phyloP scores from a whole-genome alignment of 2,329 filamentous ascomycete genomes.

The Thermothelomyces thermophilus region DNA sequence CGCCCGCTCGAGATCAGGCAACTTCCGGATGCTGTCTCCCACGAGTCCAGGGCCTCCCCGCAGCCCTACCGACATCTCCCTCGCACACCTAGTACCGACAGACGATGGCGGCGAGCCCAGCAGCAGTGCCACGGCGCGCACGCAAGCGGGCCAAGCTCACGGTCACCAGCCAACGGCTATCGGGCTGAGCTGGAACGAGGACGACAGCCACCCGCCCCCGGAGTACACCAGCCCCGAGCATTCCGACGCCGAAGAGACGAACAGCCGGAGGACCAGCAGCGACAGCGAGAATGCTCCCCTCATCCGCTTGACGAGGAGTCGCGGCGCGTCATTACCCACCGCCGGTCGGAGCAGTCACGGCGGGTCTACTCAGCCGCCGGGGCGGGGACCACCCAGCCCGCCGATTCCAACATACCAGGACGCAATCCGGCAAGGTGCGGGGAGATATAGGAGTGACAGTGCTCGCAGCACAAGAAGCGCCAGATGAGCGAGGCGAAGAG shows the following conservation, averaged over 20 bases:
- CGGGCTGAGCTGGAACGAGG: slow-evolving; percentile 47
- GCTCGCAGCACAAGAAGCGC: slow-evolving; percentile 21
- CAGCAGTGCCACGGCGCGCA: slow-evolving; percentile 41
- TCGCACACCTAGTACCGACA: slow-evolving; percentile 71
- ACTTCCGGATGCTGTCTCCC: slow-evolving; percentile 66
- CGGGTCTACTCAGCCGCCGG: slow-evolving; percentile 18
- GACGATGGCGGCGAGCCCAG: slow-evolving; percentile 70
- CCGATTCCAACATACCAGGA: slow-evolving; percentile 81
- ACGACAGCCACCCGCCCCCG: slow-evolving; percentile 60
- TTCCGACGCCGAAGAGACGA: slow-evolving; percentile 43
- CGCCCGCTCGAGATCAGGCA: slow-evolving; percentile 68
- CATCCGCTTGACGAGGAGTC: slow-evolving; percentile 44
- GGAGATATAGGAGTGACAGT: slow-evolving; percentile 40
- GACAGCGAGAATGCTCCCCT: slow-evolving; percentile 51
- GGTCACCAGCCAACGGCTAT: slow-evolving; percentile 33
- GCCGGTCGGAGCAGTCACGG: slow-evolving; percentile 17
- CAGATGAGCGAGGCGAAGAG: slow-evolving; percentile 12
- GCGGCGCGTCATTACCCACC: slow-evolving; percentile 44
- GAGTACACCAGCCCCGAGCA: slow-evolving; percentile 63
- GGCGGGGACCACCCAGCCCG: slow-evolving; percentile 38
- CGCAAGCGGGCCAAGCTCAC: slow-evolving; percentile 25
- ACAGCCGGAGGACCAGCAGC: slow-evolving; percentile 49
- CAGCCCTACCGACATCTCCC: slow-evolving; percentile 91
- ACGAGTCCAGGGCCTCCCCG: slow-evolving; percentile 83
- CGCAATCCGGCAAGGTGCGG: slow-evolving; percentile 53